Conservation (phyloP, 345 rosid species). For the Viola odorata region DNA sequence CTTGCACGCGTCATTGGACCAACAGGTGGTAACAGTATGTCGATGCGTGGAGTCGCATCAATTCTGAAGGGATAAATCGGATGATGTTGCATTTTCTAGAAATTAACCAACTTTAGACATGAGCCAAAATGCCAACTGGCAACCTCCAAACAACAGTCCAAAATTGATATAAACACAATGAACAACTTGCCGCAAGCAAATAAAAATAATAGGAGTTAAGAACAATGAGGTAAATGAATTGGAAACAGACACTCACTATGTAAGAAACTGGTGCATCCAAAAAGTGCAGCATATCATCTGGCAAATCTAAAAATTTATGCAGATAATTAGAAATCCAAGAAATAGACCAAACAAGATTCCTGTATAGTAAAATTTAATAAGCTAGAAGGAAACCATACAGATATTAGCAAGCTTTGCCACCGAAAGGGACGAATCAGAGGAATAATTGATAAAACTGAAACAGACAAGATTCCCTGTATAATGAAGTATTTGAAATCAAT, state of each 20-base stretch:
- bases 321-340: slow-evolving; percentile 11
- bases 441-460: slow-evolving; percentile 63
- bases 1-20: too few relatives aligned
- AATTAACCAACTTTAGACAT: too few relatives aligned
- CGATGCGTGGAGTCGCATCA: too few relatives aligned
- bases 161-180: neutral
- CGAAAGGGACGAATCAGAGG: slow-evolving; percentile 85
- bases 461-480: slow-evolving; percentile 77
- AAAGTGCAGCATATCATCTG: slow-evolving; percentile 92
- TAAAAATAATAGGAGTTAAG: neutral
- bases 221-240: neutral
- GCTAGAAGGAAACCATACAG: slow-evolving; percentile 36
- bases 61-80: too few relatives aligned
- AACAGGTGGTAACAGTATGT: too few relatives aligned
- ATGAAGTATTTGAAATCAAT: slow-evolving; percentile 8
- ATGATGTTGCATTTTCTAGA: too few relatives aligned
- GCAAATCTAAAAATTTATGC: slow-evolving; percentile 56
- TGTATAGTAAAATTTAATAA: neutral
- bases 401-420: slow-evolving; percentile 97
- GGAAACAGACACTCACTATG: slow-evolving; percentile 51
- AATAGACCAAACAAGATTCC: neutral
- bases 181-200: too few relatives aligned
- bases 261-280: slow-evolving; percentile 97
- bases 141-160: neutral
- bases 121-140: too few relatives aligned